Evolutionary conservation across 2,329 filamentous ascomycete species (phyloP).

Genomic region (Arthrobotrys pseudoclavata): DNA sequence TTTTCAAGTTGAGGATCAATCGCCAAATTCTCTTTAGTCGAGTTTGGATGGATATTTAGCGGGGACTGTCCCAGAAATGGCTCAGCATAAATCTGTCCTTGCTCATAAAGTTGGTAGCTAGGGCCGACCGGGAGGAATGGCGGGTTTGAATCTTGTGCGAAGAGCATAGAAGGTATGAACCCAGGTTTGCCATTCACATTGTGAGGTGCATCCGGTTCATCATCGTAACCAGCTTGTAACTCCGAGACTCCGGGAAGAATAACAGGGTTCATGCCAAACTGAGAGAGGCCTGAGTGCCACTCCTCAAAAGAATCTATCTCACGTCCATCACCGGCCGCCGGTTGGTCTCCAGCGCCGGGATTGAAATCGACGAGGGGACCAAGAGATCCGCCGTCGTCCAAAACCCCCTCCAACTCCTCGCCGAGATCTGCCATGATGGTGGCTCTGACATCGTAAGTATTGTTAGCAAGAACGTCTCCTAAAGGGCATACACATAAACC

Average conservation of each 20-base stretch:
- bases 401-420: conserved; percentile 3
- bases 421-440: conserved; percentile 25
- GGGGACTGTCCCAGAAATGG: conserved; percentile 4
- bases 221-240: background rate
- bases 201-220: conserved; percentile 45
- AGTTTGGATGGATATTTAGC: background rate
- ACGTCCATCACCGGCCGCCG: background rate
- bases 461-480: background rate
- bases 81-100: conserved; percentile 15
- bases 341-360: background rate
- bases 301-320: background rate
- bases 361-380: conserved; percentile 6
- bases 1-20: conserved; percentile 25
- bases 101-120: background rate
- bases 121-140: background rate
- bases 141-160: background rate
- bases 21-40: background rate
- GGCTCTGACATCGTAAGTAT: background rate
- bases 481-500: too few relatives aligned
- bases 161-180: conserved; percentile 2
- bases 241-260: background rate
- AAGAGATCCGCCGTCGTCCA: conserved; percentile 17
- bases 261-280: background rate
- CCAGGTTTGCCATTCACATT: conserved; percentile 11
- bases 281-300: background rate